These are phyloP conservation scores for Lentinula raphanica DNA, from an alignment of 768 basidiomycete species.

Conservation along the genomic window DNA sequence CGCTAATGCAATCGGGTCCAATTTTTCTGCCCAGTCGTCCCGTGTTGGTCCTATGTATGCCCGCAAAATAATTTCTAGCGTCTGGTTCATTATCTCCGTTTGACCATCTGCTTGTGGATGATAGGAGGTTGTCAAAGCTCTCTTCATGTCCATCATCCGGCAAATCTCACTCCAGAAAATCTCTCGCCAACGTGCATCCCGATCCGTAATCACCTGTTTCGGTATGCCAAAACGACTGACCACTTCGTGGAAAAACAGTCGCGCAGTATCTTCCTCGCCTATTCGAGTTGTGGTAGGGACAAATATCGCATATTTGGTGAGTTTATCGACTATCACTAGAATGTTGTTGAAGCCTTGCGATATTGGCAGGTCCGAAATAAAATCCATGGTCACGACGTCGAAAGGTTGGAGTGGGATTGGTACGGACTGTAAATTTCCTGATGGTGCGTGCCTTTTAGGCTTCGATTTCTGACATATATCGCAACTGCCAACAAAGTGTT, in stretches of 20 bases:
- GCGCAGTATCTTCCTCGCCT: neutral
- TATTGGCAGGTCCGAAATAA: neutral
- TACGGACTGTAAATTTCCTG: neutral
- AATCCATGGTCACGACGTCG: neutral
- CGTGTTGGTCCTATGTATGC: constrained; percentile 21
- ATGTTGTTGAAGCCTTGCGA: neutral
- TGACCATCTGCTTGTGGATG: constrained; percentile 33
- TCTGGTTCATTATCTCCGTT: constrained; percentile 28
- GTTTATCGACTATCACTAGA: neutral
- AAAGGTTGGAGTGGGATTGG: neutral
- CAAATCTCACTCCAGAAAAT: constrained; percentile 24
- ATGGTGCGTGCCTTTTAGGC: neutral
- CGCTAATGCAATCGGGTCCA: constrained; percentile 19
- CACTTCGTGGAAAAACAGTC: too few species aligned
- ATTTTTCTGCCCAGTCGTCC: constrained; percentile 19
- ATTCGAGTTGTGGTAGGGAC: constrained; percentile 25
- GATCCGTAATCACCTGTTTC: too few species aligned
- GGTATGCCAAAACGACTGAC: too few species aligned
- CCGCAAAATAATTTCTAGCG: constrained; percentile 23
- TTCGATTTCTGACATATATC: neutral
- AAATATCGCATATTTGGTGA: constrained; percentile 35
- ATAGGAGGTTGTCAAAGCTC: constrained; percentile 21
- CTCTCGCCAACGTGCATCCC: constrained; percentile 17
- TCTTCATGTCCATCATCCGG: constrained; percentile 19
- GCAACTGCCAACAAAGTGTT: neutral